Base-by-base conservation (phyloP, 2,329 filamentous ascomycete species). In the Sarocladium kiliense region DNA sequence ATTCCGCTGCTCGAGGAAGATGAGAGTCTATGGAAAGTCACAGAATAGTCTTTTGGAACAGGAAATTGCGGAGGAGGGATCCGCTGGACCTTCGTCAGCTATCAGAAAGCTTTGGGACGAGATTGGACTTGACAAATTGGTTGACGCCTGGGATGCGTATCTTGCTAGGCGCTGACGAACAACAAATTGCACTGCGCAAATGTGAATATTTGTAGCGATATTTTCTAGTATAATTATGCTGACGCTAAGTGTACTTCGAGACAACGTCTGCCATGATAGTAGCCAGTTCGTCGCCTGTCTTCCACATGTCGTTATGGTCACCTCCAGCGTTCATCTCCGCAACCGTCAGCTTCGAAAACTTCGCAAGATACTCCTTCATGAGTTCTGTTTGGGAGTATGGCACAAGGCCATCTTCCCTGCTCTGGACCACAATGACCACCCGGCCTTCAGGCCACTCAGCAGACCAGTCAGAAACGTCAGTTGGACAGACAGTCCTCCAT, bases 261-360 rank as follows among this genome's bases (percentile, higher is more conserved):
- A 47, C 23, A 11, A 47, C 44, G 23, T 47, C 25, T 11, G 44
- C n/a, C 25, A 47, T 26, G 44, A 47, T 47, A 5, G 3, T 10
- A 27, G 79, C 82, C 51, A 88, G 66, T 60, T 84, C 78, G 32
- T 66, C 65, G n/a, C 86, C 85, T 56, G 81, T 75, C 64, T 78
- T 64, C 82, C 85, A 88, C 3, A 87, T 72, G 59, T 79, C 77
- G 68, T 89, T 80, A 67, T 91, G 87, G 32, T 73, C 74, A 4
- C 82, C 86, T 10, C 66, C 67, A 54, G 85, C 64, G 61, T 81
- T 75, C 58, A 66, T 73, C 34, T 67, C 54, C 30, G 66, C 60
- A 5, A 61, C 57, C 14, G 64, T 58, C 12, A 59, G 55, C 51
- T 77, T 57, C 68, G 68, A 66, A 68, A 73, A 67, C 34, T 68